Conservation (phyloP, 2,329 filamentous ascomycete genomes). For the Helminthosporium solani region DNA sequence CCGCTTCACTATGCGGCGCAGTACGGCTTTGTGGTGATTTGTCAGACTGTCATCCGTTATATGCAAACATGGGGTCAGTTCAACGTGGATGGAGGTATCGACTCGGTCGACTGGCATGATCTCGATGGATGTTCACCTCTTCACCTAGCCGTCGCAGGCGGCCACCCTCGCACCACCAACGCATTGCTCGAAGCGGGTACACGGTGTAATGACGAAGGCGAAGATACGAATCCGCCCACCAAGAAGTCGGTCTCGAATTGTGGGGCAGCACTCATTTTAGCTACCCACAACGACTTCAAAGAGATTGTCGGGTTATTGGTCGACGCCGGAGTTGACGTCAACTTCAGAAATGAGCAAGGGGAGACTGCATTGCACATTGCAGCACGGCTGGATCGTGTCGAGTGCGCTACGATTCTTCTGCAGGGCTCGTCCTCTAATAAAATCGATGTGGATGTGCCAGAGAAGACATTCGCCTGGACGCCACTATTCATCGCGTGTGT, state of each 20-base stretch:
- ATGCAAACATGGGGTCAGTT: conserved; percentile 91
- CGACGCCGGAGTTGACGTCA: conserved; percentile 86
- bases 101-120: conserved; percentile 87
- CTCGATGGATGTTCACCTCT: conserved; percentile 86
- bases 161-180: conserved; percentile 82
- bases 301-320: conserved; percentile 85
- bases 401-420: conserved; percentile 76
- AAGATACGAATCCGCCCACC: conserved; percentile 63
- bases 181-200: conserved; percentile 78
- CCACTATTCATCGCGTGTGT: conserved; percentile 92
- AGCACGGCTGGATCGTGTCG: conserved; percentile 79
- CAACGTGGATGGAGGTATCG: conserved; percentile 79
- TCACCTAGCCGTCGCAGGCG: conserved; percentile 88
- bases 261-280: conserved; percentile 82
- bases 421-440: conserved; percentile 69
- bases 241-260: conserved; percentile 76
- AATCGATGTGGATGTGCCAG: conserved; percentile 72
- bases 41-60: conserved; percentile 79
- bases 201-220: conserved; percentile 65
- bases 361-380: conserved; percentile 92
- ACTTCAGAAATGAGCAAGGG: conserved; percentile 85
- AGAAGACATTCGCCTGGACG: conserved; percentile 90
- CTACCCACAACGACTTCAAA: conserved; percentile 83
- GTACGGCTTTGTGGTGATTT: conserved; percentile 90
- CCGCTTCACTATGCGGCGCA: conserved; percentile 93